Conservation (phyloP, 768 basidiomycete genomes). For the Rhodocollybia butyracea region DNA sequence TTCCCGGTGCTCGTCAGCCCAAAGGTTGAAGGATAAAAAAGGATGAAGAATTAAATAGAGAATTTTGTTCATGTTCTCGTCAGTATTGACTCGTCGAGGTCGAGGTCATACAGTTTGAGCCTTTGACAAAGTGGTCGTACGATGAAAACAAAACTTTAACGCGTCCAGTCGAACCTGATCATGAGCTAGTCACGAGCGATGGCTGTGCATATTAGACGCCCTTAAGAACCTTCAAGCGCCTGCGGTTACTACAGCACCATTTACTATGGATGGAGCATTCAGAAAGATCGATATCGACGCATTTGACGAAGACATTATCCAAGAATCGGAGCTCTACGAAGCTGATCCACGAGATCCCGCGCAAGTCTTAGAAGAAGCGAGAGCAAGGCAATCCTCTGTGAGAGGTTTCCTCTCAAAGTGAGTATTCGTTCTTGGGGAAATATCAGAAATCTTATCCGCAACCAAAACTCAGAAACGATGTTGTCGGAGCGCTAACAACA, state of each 20-base stretch:
- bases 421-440: slow-evolving; percentile 31
- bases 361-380: slow-evolving; percentile 72
- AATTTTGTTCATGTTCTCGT: slow-evolving; percentile 5
- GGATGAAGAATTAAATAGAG: slow-evolving; percentile 47
- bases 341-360: slow-evolving; percentile 78
- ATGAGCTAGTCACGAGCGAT: neutral
- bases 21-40: slow-evolving; percentile 44
- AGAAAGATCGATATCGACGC: slow-evolving; percentile 93
- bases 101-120: neutral
- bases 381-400: slow-evolving; percentile 69
- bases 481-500: slow-evolving; percentile 62
- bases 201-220: too few relatives aligned
- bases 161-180: neutral
- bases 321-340: slow-evolving; percentile 83
- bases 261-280: slow-evolving; percentile 35
- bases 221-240: neutral
- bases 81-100: neutral
- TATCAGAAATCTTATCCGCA: neutral
- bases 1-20: slow-evolving; percentile 45
- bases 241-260: neutral
- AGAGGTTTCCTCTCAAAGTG: slow-evolving; percentile 68
- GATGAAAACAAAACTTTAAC: neutral
- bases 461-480: slow-evolving; percentile 60
- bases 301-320: slow-evolving; percentile 87
- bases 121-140: too few relatives aligned